Conservation (phyloP, 495 filamentous ascomycete species). For the Neurospora sp. region DNA sequence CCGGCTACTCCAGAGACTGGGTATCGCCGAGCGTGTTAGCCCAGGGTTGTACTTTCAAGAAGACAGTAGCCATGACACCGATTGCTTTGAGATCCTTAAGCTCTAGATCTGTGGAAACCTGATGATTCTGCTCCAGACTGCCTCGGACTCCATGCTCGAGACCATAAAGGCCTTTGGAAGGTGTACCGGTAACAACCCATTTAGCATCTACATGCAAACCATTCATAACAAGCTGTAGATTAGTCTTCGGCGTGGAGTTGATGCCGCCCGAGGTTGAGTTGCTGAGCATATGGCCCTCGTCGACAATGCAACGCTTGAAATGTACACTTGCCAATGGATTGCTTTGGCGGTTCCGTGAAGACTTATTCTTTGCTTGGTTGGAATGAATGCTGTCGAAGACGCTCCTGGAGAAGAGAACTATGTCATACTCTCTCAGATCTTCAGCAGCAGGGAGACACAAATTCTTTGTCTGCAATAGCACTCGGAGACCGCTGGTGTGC, state of each 20-base stretch:
- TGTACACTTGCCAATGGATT: conserved; percentile 56
- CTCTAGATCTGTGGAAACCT: conserved; percentile 37
- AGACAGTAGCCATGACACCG: conserved; percentile 57
- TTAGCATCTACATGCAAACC: conserved; percentile 59
- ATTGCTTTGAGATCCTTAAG: conserved; percentile 65
- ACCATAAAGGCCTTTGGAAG: conserved; percentile 70
- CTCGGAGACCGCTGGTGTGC: conserved; percentile 57
- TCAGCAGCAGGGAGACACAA: conserved; percentile 44
- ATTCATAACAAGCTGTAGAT: conserved; percentile 56
- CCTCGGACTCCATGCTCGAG: conserved; percentile 25
- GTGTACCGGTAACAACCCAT: conserved; percentile 90
- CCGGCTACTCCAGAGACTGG: conserved; percentile 14
- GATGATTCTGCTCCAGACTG: conserved; percentile 12
- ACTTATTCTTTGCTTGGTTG: conserved; percentile 36
- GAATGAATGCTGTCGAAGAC: conserved; percentile 56
- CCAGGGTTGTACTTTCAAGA: conserved; percentile 73
- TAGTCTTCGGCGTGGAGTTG: conserved; percentile 31
- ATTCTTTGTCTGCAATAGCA: conserved; percentile 43
- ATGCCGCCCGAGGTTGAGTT: conserved; percentile 34
- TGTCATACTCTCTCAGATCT: conserved; percentile 59
- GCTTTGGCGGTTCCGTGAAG: conserved; percentile 1
- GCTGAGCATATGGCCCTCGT: conserved; percentile 82
- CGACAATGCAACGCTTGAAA: conserved; percentile 79
- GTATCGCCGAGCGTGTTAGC: conserved; percentile 29
- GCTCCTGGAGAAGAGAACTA: conserved; percentile 58